phyloP scores from a whole-genome alignment of 139 green algal species.

The Ettlia oleoabundans region DNA sequence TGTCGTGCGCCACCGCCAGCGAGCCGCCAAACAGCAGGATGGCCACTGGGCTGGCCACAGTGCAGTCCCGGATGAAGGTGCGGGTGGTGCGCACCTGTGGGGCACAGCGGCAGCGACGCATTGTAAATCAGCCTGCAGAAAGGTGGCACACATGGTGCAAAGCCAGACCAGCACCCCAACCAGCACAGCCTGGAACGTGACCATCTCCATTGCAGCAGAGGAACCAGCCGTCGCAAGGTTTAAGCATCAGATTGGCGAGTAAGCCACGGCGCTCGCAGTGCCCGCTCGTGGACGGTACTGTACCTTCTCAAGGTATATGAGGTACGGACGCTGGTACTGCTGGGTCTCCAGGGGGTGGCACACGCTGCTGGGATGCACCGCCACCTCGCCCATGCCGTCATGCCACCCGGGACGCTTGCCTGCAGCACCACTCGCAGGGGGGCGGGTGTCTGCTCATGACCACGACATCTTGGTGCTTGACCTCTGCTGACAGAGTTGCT shows the following conservation, averaged over 20 bases:
- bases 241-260: no score
- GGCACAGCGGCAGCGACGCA: no score
- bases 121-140: no score
- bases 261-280: no score
- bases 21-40: constrained; percentile 90
- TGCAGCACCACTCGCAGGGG: not conserved
- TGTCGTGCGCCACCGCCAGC: constrained; percentile 71
- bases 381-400: constrained; percentile 63
- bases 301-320: constrained; percentile 90
- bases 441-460: no score
- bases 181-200: not conserved
- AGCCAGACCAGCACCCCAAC: not conserved
- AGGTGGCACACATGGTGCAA: no score
- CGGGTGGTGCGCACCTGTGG: constrained; percentile 77
- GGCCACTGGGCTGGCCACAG: constrained; percentile 71
- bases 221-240: no score
- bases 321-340: constrained; percentile 69
- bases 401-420: constrained; percentile 57
- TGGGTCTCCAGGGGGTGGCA: constrained; percentile 50
- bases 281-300: no score
- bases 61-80: constrained; percentile 88
- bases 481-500: no score
- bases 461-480: no score
- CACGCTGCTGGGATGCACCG: constrained; percentile 76
- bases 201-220: no score